These are phyloP conservation scores for Cronartium quercuum DNA, from an alignment of 1,284 basidiomycete genomes.

Conservation along the genomic window DNA sequence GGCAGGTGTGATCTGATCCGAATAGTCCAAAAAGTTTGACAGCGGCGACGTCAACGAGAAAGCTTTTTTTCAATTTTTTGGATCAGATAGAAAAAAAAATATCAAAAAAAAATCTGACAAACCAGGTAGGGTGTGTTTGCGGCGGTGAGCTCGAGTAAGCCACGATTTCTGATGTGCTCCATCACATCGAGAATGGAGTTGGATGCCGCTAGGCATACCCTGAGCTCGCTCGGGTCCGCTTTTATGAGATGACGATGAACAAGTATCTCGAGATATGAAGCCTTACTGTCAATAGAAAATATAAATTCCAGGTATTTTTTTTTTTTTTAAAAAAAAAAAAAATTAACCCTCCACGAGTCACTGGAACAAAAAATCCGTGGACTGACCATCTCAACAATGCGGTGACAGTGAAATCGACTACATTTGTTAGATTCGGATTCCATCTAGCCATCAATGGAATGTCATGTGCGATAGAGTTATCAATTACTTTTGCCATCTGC, in stretches of 20 bases:
- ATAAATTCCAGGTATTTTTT: too few species aligned
- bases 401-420: background rate
- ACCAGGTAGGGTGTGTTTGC: slow-evolving; percentile 8
- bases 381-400: background rate
- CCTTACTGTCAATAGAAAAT: background rate
- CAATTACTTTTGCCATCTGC: background rate
- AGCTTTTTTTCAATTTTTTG: background rate
- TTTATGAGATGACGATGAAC: slow-evolving; percentile 9
- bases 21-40: background rate
- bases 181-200: background rate
- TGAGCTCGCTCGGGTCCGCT: background rate
- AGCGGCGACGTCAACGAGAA: background rate
- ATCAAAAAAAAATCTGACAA: background rate
- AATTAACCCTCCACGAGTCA: background rate
- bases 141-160: background rate
- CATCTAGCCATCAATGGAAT: background rate
- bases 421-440: slow-evolving; percentile 8
- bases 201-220: background rate
- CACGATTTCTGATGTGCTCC: slow-evolving; percentile 7
- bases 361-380: background rate
- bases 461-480: background rate
- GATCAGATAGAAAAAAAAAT: too few species aligned
- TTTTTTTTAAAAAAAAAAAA: background rate
- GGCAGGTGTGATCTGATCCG: slow-evolving; percentile 4
- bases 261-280: background rate